Evolutionary conservation across 345 rosid genomes (phyloP).

Genomic region (Lumnitzera littorea): DNA sequence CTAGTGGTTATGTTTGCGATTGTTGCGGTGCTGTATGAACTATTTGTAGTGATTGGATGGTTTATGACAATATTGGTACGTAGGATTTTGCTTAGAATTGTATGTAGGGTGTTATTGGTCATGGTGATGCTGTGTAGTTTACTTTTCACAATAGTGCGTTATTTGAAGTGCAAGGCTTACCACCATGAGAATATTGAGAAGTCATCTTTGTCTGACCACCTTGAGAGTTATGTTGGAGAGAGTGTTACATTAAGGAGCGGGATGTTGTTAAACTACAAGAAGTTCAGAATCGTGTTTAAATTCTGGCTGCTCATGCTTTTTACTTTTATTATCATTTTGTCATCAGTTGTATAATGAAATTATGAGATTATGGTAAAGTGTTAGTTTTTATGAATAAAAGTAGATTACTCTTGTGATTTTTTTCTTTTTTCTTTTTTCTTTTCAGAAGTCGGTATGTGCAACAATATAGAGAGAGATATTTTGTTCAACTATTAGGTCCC

Average conservation of each 20-base stretch:
- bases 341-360: too few relatives aligned
- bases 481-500: too few relatives aligned
- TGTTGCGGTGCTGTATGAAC: conserved; percentile 12
- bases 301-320: too few relatives aligned
- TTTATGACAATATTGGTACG: background rate
- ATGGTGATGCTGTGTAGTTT: conserved; percentile 24
- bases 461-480: too few relatives aligned
- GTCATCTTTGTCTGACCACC: background rate
- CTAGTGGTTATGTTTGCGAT: conserved; percentile 6
- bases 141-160: conserved; percentile 39
- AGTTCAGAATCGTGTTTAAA: too few relatives aligned
- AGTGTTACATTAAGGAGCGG: background rate
- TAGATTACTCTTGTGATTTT: too few relatives aligned
- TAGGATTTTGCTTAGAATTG: conserved; percentile 21
- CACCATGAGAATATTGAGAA: conserved; percentile 39
- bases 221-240: background rate
- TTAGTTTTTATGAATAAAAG: too few relatives aligned
- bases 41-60: conserved; percentile 19
- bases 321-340: too few relatives aligned
- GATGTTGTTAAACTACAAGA: too few relatives aligned
- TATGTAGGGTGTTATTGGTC: conserved; percentile 29
- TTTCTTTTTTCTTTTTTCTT: too few relatives aligned
- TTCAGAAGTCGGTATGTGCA: too few relatives aligned
- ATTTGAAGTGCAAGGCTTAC: conserved; percentile 53
- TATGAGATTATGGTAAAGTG: too few relatives aligned